Conservation (phyloP, 1,139 yeast species). For the Blastobotrys capitulatus region DNA sequence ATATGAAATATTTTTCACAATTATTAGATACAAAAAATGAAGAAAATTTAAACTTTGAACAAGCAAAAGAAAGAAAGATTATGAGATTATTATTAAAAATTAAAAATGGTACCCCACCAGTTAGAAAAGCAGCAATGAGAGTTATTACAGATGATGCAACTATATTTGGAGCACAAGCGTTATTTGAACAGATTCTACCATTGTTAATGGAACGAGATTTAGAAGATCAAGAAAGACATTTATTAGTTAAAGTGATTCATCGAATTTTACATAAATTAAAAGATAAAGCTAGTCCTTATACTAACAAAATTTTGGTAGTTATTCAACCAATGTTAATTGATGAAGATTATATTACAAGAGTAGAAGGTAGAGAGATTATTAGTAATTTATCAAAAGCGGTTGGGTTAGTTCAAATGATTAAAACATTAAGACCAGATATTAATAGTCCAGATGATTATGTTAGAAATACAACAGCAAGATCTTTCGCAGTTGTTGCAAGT, state of each 20-base stretch:
- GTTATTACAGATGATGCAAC: conserved; percentile 60
- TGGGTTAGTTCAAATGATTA: conserved; percentile 73
- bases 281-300: conserved; percentile 62
- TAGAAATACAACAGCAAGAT: conserved; percentile 69
- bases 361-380: conserved; percentile 76
- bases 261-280: conserved; percentile 63
- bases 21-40: conserved; percentile 40
- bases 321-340: conserved; percentile 77
- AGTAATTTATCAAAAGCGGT: conserved; percentile 73
- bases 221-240: conserved; percentile 80
- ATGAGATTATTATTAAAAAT: conserved; percentile 60
- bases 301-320: conserved; percentile 67
- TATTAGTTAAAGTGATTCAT: conserved; percentile 70
- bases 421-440: conserved; percentile 74
- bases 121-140: conserved; percentile 68
- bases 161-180: conserved; percentile 60
- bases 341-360: conserved; percentile 65
- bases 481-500: conserved; percentile 80
- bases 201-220: conserved; percentile 64
- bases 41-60: conserved; percentile 43
- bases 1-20: conserved; percentile 65
- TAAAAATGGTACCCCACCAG: conserved; percentile 69
- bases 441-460: conserved; percentile 80
- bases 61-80: conserved; percentile 54
- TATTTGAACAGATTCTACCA: conserved; percentile 69